Evolutionary conservation across 495 filamentous ascomycete species (phyloP).

Genomic region (Physcia stellaris): DNA sequence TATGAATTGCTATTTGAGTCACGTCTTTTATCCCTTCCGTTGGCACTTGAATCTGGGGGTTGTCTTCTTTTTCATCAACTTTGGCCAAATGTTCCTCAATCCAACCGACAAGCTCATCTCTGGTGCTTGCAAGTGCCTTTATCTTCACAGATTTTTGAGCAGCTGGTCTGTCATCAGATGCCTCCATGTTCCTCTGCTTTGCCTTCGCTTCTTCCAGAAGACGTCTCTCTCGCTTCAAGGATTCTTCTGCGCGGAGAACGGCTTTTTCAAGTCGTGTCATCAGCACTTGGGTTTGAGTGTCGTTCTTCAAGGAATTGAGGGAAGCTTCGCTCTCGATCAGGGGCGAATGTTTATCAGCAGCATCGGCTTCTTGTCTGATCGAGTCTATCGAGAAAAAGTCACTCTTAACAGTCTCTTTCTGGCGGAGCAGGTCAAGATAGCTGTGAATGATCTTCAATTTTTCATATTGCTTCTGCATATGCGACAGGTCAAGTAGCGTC

Average conservation of each 20-base stretch:
- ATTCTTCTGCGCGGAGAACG: constrained; percentile 46
- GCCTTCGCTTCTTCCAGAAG: constrained; percentile 43
- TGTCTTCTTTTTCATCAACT: constrained; percentile 25
- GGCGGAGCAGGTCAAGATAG: constrained; percentile 25
- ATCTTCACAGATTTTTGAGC: neutral
- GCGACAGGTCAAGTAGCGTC: constrained; percentile 40
- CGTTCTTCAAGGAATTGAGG: constrained; percentile 14
- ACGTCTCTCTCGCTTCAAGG: constrained; percentile 47
- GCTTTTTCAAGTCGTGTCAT: constrained; percentile 50
- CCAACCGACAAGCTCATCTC: constrained; percentile 57
- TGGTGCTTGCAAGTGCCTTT: constrained; percentile 38
- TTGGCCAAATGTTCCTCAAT: constrained; percentile 52
- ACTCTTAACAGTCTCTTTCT: constrained; percentile 28
- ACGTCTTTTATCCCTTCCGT: constrained; percentile 23
- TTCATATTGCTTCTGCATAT: constrained; percentile 38
- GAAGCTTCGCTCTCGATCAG: constrained; percentile 9
- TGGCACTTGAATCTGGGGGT: constrained; percentile 13
- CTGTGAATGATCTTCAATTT: constrained; percentile 40
- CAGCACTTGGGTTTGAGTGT: constrained; percentile 29
- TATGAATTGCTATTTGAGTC: constrained; percentile 18
- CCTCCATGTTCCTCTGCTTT: constrained; percentile 14
- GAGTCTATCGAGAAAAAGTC: constrained; percentile 32
- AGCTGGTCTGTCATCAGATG: neutral
- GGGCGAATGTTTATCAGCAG: too few species aligned
- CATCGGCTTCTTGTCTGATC: constrained; percentile 27